A percentile compares a stretch with the other conserved stretches of the same genome.
Conservation (phyloP, 164 flowering plant species). For the Annona squamosa region DNA sequence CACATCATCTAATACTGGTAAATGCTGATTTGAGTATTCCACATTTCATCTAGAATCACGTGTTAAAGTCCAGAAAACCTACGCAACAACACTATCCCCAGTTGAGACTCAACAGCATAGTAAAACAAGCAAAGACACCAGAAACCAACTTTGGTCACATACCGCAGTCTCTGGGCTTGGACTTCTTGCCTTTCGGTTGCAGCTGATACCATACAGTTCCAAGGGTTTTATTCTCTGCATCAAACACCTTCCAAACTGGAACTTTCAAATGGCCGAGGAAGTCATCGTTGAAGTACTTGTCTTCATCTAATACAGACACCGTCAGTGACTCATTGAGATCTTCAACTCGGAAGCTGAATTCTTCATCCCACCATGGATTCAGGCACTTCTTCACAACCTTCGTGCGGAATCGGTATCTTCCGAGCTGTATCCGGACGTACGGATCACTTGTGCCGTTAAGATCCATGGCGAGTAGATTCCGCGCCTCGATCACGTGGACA, state of each 20-base stretch:
- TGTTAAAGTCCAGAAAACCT: too few relatives aligned
- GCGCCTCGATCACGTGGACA: constrained; percentile 65
- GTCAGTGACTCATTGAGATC: constrained; percentile 70
- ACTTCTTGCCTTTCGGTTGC: constrained; percentile 64
- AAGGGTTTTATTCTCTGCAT: constrained; percentile 56
- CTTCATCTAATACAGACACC: constrained; percentile 74
- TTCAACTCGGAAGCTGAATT: constrained; percentile 67
- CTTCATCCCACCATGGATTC: constrained; percentile 84
- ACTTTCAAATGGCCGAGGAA: constrained; percentile 66
- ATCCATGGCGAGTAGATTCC: constrained; percentile 76
- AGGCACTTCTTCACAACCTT: constrained; percentile 79
- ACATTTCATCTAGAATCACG: too few relatives aligned
- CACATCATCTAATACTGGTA: too few relatives aligned
- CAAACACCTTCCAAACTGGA: constrained; percentile 57
- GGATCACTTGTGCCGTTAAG: constrained; percentile 82
- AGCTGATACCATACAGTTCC: constrained; percentile 69
- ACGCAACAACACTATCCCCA: too few relatives aligned
- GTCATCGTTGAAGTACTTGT: constrained; percentile 81
- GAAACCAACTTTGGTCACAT: constrained; percentile 7
- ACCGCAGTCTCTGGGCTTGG: constrained; percentile 80
- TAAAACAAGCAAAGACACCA: neutral
- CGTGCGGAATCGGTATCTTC: constrained; percentile 53
- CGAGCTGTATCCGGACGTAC: constrained; percentile 68
- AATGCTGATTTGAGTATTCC: too few relatives aligned
- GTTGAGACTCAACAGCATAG: too few relatives aligned